Evolutionary conservation across 1,284 basidiomycete species (phyloP).

Genomic region (Ceratobasidium sp.): DNA sequence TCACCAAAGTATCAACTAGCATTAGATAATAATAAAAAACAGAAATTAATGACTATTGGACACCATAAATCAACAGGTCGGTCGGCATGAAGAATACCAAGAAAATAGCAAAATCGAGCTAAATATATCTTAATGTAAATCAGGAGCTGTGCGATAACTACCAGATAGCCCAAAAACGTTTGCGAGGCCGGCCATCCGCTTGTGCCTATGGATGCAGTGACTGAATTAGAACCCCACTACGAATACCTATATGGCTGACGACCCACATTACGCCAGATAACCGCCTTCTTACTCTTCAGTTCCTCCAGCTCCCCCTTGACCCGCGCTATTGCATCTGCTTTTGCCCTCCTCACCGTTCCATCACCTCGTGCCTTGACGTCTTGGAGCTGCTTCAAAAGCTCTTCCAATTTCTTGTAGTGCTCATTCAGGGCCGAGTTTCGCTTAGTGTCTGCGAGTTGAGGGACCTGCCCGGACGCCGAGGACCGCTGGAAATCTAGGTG

Average conservation of each 20-base stretch:
- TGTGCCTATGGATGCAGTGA: neutral
- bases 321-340: slow-evolving; percentile 6
- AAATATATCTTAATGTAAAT: neutral
- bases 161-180: slow-evolving; percentile 12
- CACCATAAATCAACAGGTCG: too few relatives aligned
- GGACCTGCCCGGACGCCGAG: slow-evolving; percentile 8
- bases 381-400: slow-evolving; percentile 10
- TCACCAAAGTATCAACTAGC: neutral
- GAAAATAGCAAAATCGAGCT: neutral
- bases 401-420: slow-evolving; percentile 19
- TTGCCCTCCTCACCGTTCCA: slow-evolving; percentile 5
- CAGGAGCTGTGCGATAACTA: neutral
- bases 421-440: slow-evolving; percentile 14
- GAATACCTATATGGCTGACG: neutral
- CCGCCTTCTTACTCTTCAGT: slow-evolving; percentile 8
- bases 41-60: too few relatives aligned
- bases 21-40: neutral
- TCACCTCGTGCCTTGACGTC: slow-evolving; percentile 16
- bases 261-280: slow-evolving; percentile 31
- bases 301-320: slow-evolving; percentile 18
- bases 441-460: slow-evolving; percentile 19
- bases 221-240: neutral
- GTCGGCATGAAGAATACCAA: too few relatives aligned
- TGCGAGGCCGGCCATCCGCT: slow-evolving; percentile 2
- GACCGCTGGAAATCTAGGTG: slow-evolving; percentile 12